A percentile compares a stretch with the other conserved stretches of the same genome.
Evolutionary conservation across 2,329 filamentous ascomycete genomes (phyloP).

Genomic region (Colletotrichum orchidophilum): DNA sequence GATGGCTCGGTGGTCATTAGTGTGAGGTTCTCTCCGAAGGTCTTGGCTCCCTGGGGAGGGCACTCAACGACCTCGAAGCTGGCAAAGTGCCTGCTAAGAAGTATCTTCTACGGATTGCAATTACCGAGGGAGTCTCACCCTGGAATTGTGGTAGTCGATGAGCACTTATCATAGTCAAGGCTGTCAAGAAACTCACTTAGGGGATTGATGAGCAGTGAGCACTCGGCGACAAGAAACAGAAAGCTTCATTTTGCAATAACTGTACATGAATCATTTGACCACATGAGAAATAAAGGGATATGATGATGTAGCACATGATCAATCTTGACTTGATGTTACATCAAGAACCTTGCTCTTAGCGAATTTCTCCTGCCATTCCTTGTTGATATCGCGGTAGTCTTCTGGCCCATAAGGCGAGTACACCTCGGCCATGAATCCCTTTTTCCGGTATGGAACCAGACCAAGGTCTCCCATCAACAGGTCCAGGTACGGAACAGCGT

Average conservation of each 20-base stretch:
- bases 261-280: not conserved
- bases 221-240: not conserved
- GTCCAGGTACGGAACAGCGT: conserved; percentile 78
- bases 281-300: not conserved
- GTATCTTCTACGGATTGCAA: not conserved
- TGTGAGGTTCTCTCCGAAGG: not conserved
- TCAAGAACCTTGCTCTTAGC: not conserved
- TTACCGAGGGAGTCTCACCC: not conserved
- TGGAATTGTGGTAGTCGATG: not conserved
- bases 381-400: conserved; percentile 64
- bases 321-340: not conserved
- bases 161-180: not conserved
- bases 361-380: conserved; percentile 54
- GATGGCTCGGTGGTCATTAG: not conserved
- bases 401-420: conserved; percentile 66
- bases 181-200: not conserved
- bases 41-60: not conserved
- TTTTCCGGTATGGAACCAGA: conserved; percentile 65
- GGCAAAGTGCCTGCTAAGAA: not conserved
- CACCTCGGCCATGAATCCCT: conserved; percentile 59
- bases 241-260: not conserved
- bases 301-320: not conserved
- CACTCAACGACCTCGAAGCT: not conserved
- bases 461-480: conserved; percentile 73
- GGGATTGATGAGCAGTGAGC: not conserved